A percentile compares a stretch with the other conserved stretches of the same genome.
Evolutionary conservation across 75 land plant genomes (phyloP).

Genomic region (Sequoia sempervirens): DNA sequence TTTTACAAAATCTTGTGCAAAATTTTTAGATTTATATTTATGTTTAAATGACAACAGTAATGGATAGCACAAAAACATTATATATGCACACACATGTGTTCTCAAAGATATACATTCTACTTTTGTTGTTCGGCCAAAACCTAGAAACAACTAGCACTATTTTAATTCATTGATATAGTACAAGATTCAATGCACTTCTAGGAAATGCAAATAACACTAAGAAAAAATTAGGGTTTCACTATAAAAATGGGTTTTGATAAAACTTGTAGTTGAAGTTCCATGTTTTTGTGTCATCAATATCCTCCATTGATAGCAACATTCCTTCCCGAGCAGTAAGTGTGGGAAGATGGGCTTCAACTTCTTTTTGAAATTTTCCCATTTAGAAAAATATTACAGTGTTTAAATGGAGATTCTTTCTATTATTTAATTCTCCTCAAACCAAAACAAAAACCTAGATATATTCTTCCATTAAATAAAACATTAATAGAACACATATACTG

Average conservation of each 20-base stretch:
- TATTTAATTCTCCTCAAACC: not conserved
- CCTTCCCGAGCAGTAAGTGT: slow-evolving; percentile 51
- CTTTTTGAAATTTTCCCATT: slow-evolving; percentile 37
- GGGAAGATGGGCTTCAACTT: slow-evolving; percentile 62
- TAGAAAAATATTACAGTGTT: not conserved
- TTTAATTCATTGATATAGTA: not conserved
- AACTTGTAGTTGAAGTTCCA: slow-evolving; percentile 73
- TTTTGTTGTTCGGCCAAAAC: slow-evolving; percentile 20
- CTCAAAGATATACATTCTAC: slow-evolving; percentile 15
- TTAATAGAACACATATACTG: no score
- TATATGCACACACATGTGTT: slow-evolving; percentile 1
- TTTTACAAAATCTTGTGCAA: slow-evolving; percentile 4
- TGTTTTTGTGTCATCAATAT: slow-evolving; percentile 31
- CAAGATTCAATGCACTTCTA: not conserved
- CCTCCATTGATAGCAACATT: slow-evolving; percentile 44
- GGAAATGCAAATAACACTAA: not conserved
- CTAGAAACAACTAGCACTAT: not conserved
- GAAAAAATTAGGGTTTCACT: no score
- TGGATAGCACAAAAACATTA: not conserved
- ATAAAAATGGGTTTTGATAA: not conserved
- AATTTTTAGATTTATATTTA: no score
- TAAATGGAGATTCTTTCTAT: not conserved
- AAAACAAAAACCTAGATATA: not conserved
- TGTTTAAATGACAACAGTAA: not conserved
- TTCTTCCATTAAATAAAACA: no score